A percentile compares a stretch with the other conserved stretches of the same genome.
Conservation (phyloP, 345 rosid species). For the Salix udensis region DNA sequence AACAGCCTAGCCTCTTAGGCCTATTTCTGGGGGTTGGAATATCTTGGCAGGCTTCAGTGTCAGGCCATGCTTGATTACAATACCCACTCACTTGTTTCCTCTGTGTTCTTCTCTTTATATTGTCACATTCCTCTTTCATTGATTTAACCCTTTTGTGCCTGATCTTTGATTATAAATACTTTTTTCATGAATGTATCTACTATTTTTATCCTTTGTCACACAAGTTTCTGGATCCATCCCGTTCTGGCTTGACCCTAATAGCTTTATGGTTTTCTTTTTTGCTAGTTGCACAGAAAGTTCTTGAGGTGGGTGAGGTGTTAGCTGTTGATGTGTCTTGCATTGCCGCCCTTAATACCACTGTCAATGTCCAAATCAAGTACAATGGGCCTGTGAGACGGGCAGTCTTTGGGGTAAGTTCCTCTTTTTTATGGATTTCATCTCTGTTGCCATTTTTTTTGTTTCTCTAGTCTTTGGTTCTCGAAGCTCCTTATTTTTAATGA, state of each 20-base stretch:
- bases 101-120: background rate
- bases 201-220: background rate
- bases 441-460: background rate
- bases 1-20: background rate
- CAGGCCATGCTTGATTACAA: background rate
- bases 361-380: conserved; percentile 79
- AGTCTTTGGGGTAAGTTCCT: conserved; percentile 71
- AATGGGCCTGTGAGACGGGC: conserved; percentile 80
- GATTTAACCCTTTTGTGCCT: background rate
- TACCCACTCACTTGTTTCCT: background rate
- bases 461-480: background rate
- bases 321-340: conserved; percentile 84
- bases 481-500: background rate
- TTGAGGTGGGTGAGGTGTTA: conserved; percentile 85
- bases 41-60: conserved; percentile 3
- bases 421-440: background rate
- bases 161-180: background rate
- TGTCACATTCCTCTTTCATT: background rate
- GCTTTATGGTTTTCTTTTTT: conserved; percentile 10
- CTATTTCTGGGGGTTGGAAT: background rate
- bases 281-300: conserved; percentile 88
- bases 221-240: background rate
- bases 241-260: conserved; percentile 13
- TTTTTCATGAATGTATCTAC: background rate
- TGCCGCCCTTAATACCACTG: conserved; percentile 66